These are phyloP conservation scores for Takashimella koratensis DNA, from an alignment of 1,284 basidiomycete species.

Conservation along the genomic window DNA sequence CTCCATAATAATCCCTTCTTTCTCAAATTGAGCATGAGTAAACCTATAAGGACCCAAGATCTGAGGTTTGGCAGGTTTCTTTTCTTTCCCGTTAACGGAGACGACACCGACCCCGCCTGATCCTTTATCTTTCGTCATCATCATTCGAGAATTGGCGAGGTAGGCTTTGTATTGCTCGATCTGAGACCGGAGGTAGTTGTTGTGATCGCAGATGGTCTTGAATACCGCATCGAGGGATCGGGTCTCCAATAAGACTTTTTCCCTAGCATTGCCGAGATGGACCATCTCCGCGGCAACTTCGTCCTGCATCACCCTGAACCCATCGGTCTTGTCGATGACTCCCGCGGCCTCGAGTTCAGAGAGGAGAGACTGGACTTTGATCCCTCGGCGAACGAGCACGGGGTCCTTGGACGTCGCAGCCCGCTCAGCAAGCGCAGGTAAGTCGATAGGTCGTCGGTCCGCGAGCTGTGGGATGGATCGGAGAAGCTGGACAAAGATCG, in stretches of 20 bases:
- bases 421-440: conserved; percentile 84
- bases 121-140: conserved; percentile 79
- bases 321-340: conserved; percentile 76
- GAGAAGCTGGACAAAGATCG: conserved; percentile 95
- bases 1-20: conserved; percentile 98
- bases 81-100: conserved; percentile 93
- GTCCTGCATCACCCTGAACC: conserved; percentile 92
- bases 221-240: conserved; percentile 91
- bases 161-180: conserved; percentile 99
- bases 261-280: conserved; percentile 91
- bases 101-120: conserved; percentile 84
- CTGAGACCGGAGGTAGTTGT: conserved; percentile 92
- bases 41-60: conserved; percentile 93
- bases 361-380: conserved; percentile 99
- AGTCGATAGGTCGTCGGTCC: conserved; percentile 82
- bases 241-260: conserved; percentile 92
- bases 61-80: conserved; percentile 79
- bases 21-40: conserved; percentile 96
- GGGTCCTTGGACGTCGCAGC: conserved; percentile 97
- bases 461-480: conserved; percentile 84
- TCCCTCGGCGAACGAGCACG: conserved; percentile 87
- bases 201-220: conserved; percentile 99
- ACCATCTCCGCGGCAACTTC: conserved; percentile 93
- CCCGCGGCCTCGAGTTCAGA: conserved; percentile 89
- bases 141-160: conserved; percentile 92